Percentiles rank a stretch among this genome's conserved stretches.
These are phyloP conservation scores for Paraconiothyrium sp. DNA, from an alignment of 2,329 filamentous ascomycete species.

Conservation along the genomic window DNA sequence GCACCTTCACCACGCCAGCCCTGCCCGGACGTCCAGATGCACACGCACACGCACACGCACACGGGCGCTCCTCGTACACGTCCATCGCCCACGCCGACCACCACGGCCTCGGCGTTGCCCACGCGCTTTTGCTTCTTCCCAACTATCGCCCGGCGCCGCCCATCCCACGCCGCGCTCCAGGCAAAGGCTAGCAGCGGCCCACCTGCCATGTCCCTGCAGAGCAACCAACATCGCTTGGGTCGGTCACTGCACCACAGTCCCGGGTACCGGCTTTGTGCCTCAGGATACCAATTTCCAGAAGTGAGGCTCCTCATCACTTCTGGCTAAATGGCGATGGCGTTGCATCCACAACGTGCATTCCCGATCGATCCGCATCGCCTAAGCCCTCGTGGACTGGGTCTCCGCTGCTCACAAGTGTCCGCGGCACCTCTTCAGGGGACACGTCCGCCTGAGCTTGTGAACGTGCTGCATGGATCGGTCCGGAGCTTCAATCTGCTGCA, in stretches of 20 bases:
- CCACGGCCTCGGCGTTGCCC: not conserved
- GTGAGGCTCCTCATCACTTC: constrained; percentile 15
- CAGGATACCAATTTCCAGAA: constrained; percentile 11
- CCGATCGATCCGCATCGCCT: constrained; percentile 23
- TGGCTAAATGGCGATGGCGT: constrained; percentile 12
- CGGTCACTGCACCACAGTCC: constrained; percentile 3
- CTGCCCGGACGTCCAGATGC: not conserved
- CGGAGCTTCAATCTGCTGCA: not conserved
- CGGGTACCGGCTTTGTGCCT: constrained; percentile 17
- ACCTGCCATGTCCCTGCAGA: constrained; percentile 20
- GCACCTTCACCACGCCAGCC: not conserved
- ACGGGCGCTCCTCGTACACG: not conserved
- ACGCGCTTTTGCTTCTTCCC: constrained; percentile 1
- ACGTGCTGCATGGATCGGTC: constrained; percentile 1
- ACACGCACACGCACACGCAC: not conserved
- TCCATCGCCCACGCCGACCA: not conserved
- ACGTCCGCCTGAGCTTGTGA: not conserved
- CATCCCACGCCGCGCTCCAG: constrained; percentile 10
- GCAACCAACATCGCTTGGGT: constrained; percentile 3
- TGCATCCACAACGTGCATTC: constrained; percentile 13
- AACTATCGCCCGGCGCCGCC: not conserved
- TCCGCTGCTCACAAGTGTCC: not conserved
- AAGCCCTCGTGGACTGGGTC: not conserved
- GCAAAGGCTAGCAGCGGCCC: constrained; percentile 2
- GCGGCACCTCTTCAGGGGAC: not conserved